A percentile compares a stretch with the other conserved stretches of the same genome.
Conservation (phyloP, 257 asterid genomes). For the Perilla frutescens region DNA sequence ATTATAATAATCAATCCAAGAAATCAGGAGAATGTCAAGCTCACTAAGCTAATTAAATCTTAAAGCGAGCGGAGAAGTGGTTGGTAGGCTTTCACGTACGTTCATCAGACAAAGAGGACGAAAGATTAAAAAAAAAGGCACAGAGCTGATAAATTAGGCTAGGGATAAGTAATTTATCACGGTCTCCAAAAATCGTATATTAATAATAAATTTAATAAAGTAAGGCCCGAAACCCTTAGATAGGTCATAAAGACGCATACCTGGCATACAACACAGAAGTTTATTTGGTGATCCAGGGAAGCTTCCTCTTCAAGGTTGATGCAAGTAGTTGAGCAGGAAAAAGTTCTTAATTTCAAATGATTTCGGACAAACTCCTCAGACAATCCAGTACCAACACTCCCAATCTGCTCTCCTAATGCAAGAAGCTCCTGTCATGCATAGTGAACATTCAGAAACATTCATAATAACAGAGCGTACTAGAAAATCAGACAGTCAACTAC, state of each 20-base stretch:
- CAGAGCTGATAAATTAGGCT: too few relatives aligned
- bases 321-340: slow-evolving; percentile 44
- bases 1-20: background rate
- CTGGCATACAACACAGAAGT: slow-evolving; percentile 86
- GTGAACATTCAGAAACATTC: slow-evolving; percentile 4
- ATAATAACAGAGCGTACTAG: background rate
- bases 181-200: background rate
- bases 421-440: slow-evolving; percentile 73
- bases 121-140: too few relatives aligned
- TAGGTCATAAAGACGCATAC: slow-evolving; percentile 39
- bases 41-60: too few relatives aligned
- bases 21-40: background rate
- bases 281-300: slow-evolving; percentile 46
- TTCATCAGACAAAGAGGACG: too few relatives aligned
- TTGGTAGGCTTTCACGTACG: too few relatives aligned
- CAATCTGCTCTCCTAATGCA: slow-evolving; percentile 84
- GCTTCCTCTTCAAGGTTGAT: slow-evolving; percentile 44
- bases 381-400: slow-evolving; percentile 76
- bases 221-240: background rate
- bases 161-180: too few relatives aligned
- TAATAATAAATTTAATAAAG: background rate
- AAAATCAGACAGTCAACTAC: background rate
- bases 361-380: slow-evolving; percentile 53
- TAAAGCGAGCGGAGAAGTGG: too few relatives aligned
- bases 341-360: slow-evolving; percentile 60